phyloP scores from a whole-genome alignment of 83 land plant species.

The Larix sibirica region DNA sequence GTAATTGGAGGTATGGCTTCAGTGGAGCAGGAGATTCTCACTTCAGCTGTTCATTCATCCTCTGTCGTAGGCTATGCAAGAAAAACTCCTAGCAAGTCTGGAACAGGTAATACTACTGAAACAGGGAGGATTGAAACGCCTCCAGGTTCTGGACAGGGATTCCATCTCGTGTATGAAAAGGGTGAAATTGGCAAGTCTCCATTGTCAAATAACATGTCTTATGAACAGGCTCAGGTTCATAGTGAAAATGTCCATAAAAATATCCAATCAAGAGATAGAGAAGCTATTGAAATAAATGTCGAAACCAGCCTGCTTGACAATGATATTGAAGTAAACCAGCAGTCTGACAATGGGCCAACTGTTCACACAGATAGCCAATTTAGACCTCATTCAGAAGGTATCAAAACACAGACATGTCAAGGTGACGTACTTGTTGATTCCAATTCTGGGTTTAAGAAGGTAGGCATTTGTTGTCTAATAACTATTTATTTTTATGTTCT shows the following conservation, averaged over 20 bases:
- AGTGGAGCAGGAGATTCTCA: neutral
- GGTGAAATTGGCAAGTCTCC: no score
- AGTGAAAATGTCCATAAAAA: neutral
- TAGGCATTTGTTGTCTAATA: neutral
- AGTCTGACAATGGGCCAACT: neutral
- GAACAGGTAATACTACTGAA: neutral
- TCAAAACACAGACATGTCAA: neutral
- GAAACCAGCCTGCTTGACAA: neutral
- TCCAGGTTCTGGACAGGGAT: neutral
- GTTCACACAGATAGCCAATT: neutral
- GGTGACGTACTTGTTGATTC: neutral
- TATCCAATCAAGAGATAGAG: neutral
- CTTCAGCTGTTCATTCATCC: neutral
- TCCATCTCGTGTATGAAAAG: neutral
- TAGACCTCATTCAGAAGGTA: neutral
- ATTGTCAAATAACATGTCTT: no score
- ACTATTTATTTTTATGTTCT: neutral
- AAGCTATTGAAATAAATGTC: neutral
- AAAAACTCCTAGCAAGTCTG: neutral
- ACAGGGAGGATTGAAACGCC: neutral
- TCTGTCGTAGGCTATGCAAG: neutral
- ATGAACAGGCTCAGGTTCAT: neutral
- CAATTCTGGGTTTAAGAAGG: neutral
- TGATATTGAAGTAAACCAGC: neutral
- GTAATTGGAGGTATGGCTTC: neutral